Evolutionary conservation across 2,329 filamentous ascomycete species (phyloP).

Genomic region (Lachnellula hyalina): DNA sequence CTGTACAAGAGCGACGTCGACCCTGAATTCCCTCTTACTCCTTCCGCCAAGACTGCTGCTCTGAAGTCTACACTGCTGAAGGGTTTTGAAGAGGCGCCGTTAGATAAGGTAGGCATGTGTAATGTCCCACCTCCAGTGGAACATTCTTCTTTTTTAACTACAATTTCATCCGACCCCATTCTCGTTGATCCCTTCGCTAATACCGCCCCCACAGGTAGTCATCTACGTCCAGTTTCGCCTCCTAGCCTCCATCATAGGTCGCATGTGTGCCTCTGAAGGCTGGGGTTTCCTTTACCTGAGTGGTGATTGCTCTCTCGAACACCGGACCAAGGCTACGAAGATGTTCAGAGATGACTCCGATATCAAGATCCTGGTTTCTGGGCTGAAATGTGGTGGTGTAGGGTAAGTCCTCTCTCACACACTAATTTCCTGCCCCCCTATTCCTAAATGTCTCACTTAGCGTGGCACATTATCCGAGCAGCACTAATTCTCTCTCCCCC

Average conservation of each 20-base stretch:
- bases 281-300: conserved; percentile 41
- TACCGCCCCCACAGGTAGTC: conserved; percentile 32
- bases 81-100: conserved; percentile 38
- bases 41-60: conserved; percentile 36
- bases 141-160: not conserved
- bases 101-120: conserved; percentile 40
- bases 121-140: not conserved
- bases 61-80: conserved; percentile 33
- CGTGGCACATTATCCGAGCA: not conserved
- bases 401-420: conserved; percentile 31
- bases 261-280: conserved; percentile 43
- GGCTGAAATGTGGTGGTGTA: conserved; percentile 50
- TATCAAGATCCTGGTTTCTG: conserved; percentile 47
- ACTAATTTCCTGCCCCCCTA: not conserved
- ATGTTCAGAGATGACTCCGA: conserved; percentile 39
- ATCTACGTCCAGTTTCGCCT: conserved; percentile 55
- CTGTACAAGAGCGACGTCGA: conserved; percentile 20
- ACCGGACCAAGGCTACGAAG: conserved; percentile 41
- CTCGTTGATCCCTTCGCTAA: not conserved
- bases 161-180: not conserved
- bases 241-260: conserved; percentile 45
- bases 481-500: not conserved
- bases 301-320: conserved; percentile 41
- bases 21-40: conserved; percentile 27
- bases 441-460: not conserved